Evolutionary conservation across 441 rosid genomes (phyloP).

Genomic region (Corymbia citriodora): DNA sequence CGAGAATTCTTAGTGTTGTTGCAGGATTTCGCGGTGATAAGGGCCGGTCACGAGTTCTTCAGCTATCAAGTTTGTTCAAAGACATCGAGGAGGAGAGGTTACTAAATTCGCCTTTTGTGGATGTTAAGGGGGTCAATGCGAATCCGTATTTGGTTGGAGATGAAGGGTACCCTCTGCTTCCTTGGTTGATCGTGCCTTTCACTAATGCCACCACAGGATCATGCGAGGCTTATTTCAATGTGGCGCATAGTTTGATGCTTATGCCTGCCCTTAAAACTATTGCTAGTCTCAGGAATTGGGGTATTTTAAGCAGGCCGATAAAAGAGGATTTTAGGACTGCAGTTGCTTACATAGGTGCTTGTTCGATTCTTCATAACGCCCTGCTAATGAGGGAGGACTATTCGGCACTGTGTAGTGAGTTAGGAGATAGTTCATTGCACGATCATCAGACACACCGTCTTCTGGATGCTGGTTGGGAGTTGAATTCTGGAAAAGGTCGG

Average conservation of each 20-base stretch:
- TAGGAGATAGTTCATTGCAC: slow-evolving; percentile 18
- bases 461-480: slow-evolving; percentile 19
- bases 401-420: slow-evolving; percentile 35
- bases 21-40: slow-evolving; percentile 49
- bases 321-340: slow-evolving; percentile 49
- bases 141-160: slow-evolving; percentile 52
- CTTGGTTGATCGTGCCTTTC: slow-evolving; percentile 64
- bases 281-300: slow-evolving; percentile 57
- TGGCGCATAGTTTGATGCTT: slow-evolving; percentile 22
- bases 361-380: slow-evolving; percentile 62
- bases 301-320: slow-evolving; percentile 36
- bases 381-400: slow-evolving; percentile 56
- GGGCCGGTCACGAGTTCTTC: slow-evolving; percentile 29
- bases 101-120: slow-evolving; percentile 21
- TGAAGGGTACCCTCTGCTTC: slow-evolving; percentile 55
- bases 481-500: slow-evolving; percentile 15
- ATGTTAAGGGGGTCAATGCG: slow-evolving; percentile 22
- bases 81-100: slow-evolving; percentile 38
- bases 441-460: slow-evolving; percentile 9
- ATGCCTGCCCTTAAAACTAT: slow-evolving; percentile 28
- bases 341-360: slow-evolving; percentile 50
- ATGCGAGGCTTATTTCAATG: slow-evolving; percentile 34
- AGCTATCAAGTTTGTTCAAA: slow-evolving; percentile 36
- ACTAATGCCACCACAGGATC: slow-evolving; percentile 26
- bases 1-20: slow-evolving; percentile 40